A percentile compares a stretch with the other conserved stretches of the same genome.
These are phyloP conservation scores for Vigna mungo DNA, from an alignment of 306 rosid species.

Conservation along the genomic window DNA sequence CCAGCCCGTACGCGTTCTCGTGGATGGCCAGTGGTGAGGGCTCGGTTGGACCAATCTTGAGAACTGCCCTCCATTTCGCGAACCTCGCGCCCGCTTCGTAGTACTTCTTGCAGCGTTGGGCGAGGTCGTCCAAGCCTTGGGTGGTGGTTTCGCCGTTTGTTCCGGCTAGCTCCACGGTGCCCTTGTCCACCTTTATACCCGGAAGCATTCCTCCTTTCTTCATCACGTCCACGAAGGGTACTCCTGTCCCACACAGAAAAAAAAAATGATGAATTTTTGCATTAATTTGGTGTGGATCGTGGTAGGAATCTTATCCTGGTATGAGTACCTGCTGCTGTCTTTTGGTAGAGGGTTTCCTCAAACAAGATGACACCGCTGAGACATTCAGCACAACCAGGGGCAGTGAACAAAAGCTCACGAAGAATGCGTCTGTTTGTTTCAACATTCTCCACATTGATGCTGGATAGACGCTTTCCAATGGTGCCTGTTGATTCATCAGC, in stretches of 20 bases:
- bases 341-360: constrained; percentile 93
- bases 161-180: constrained; percentile 78
- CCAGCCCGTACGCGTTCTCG: constrained; percentile 79
- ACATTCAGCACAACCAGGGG: constrained; percentile 74
- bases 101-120: constrained; percentile 73
- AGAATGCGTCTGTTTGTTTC: constrained; percentile 78
- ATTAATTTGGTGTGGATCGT: too few relatives aligned
- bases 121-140: constrained; percentile 84
- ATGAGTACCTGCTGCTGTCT: constrained; percentile 63
- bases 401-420: constrained; percentile 89
- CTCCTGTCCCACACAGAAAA: constrained; percentile 39
- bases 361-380: constrained; percentile 90
- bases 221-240: constrained; percentile 70
- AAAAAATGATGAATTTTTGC: too few relatives aligned
- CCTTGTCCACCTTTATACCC: constrained; percentile 91
- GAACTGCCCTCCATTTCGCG: constrained; percentile 87
- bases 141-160: constrained; percentile 89
- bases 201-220: constrained; percentile 76
- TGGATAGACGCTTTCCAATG: constrained; percentile 85
- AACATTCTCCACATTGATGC: constrained; percentile 79
- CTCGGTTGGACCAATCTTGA: constrained; percentile 77
- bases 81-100: constrained; percentile 85
- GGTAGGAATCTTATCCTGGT: too few relatives aligned
- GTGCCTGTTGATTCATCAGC: constrained; percentile 98
- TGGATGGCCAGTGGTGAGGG: constrained; percentile 70